These are phyloP conservation scores for Aspergillus ustus DNA, from an alignment of 2,329 filamentous ascomycete species.

Conservation along the genomic window DNA sequence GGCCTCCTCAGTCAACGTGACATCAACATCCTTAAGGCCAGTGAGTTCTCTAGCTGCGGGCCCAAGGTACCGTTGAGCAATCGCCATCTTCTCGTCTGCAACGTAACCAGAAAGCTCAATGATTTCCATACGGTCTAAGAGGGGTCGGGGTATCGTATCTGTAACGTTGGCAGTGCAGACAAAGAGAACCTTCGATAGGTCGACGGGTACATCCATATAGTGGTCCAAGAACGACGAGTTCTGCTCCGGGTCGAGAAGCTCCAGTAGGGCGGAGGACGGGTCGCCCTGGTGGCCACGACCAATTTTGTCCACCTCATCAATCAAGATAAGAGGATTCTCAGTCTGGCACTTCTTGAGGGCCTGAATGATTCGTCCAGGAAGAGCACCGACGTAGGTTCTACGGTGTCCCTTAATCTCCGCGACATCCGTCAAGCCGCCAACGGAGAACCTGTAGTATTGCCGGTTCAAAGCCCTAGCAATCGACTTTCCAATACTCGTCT, in stretches of 20 bases:
- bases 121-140: conserved; percentile 96
- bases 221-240: conserved; percentile 97
- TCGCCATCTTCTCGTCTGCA: conserved; percentile 98
- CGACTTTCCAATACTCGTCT: conserved; percentile 98
- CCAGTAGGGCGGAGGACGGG: conserved; percentile 89
- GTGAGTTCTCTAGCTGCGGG: conserved; percentile 94
- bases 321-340: conserved; percentile 93
- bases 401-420: conserved; percentile 98
- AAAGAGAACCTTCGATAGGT: conserved; percentile 95
- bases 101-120: conserved; percentile 97
- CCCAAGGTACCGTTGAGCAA: conserved; percentile 89
- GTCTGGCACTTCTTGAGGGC: conserved; percentile 99
- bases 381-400: conserved; percentile 91
- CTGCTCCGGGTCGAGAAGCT: conserved; percentile 94
- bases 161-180: conserved; percentile 99
- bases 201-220: conserved; percentile 97
- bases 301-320: conserved; percentile 98
- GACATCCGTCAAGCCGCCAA: conserved; percentile 94
- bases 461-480: conserved; percentile 93
- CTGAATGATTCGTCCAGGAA: conserved; percentile 96
- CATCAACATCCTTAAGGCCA: conserved; percentile 86
- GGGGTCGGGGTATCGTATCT: conserved; percentile 91
- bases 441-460: conserved; percentile 97
- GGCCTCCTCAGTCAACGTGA: conserved; percentile 82
- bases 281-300: conserved; percentile 95